Percentiles rank a stretch among this genome's conserved stretches.
Conservation (phyloP, 2,329 filamentous ascomycete genomes). For the Emydomyces testavorans region DNA sequence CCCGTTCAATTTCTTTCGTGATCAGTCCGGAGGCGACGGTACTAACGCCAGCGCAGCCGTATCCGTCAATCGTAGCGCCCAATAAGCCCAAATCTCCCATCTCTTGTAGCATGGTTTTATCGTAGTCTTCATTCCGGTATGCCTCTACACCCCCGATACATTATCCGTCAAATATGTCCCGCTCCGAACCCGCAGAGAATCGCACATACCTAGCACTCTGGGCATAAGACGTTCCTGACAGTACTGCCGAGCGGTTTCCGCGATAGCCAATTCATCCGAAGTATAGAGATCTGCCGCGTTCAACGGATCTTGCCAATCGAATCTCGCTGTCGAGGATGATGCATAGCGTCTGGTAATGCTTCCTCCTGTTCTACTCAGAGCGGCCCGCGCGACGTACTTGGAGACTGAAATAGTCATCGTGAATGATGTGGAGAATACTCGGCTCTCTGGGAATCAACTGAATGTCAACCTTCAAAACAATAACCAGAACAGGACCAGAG, state of each 20-base stretch:
- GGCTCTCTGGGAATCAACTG: no score
- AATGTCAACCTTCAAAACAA: no score
- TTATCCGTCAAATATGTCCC: background rate
- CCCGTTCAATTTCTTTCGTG: constrained; percentile 77
- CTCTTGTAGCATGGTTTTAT: constrained; percentile 71
- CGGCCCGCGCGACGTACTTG: constrained; percentile 7
- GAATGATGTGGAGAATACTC: background rate
- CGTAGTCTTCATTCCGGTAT: constrained; percentile 77
- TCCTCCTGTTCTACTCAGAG: constrained; percentile 1
- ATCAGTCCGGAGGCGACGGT: constrained; percentile 83
- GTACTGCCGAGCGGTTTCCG: constrained; percentile 83
- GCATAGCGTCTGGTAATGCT: constrained; percentile 9
- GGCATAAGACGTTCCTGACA: constrained; percentile 84
- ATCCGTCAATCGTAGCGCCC: constrained; percentile 74
- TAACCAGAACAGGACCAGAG: no score
- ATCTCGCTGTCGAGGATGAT: constrained; percentile 32
- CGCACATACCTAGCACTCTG: constrained; percentile 62
- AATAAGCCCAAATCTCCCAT: constrained; percentile 89
- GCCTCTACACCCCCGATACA: constrained; percentile 47
- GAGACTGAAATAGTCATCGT: constrained; percentile 13
- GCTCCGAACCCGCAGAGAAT: background rate
- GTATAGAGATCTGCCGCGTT: constrained; percentile 63
- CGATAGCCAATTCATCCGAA: constrained; percentile 80
- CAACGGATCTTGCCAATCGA: constrained; percentile 90
- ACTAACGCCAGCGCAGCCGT: constrained; percentile 77